Base-by-base conservation (phyloP, 176 grass and related monocot species). In the Canna indica region DNA sequence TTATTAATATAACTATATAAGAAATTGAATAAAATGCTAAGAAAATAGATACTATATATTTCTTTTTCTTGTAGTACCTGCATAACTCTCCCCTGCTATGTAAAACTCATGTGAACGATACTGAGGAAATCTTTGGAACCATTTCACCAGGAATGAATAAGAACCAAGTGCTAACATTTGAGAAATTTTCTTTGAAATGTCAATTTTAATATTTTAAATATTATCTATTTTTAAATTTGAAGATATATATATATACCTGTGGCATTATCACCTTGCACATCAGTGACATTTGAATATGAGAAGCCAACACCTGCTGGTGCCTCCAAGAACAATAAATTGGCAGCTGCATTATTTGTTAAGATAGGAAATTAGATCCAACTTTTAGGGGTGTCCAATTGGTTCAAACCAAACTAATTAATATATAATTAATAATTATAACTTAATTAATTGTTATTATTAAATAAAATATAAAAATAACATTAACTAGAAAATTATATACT, bases 11-110 rank as follows among this genome's bases (percentile, higher is more conserved):
- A n/a, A n/a, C n/a, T n/a, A n/a, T n/a, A n/a, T n/a, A 5, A 34
- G 30, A 32, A 18, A 30, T n/a, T 61, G 2, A 33, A 32, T 31
- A 18, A 63, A 63, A 30, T 33, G 15, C 5, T 31, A 11, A 31
- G 27, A 34, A 63, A 15, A 32, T 14, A 17, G 17, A 17, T 5
- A 33, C 16, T 18, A 15, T 20, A 4, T 26, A 36, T 11, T 20
- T 35, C 2, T 39, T 25, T 64, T 30, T 30, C 3, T 30, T 30
- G 0, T 15, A 28, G 18, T 4, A 70, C 68, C 89, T 3, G 82
- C 79, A 76, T 88, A 91, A 73, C 89, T 91, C 73, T 91, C 85
- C 42, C 89, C 89, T 30, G 56, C 16, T 46, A 91, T 53, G 79
- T 72, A 83, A 3, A 91, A 30, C 6, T 88, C 85, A 3, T 82